Conservation (phyloP, 148 eudicot species). For the Agrostemma githago region DNA sequence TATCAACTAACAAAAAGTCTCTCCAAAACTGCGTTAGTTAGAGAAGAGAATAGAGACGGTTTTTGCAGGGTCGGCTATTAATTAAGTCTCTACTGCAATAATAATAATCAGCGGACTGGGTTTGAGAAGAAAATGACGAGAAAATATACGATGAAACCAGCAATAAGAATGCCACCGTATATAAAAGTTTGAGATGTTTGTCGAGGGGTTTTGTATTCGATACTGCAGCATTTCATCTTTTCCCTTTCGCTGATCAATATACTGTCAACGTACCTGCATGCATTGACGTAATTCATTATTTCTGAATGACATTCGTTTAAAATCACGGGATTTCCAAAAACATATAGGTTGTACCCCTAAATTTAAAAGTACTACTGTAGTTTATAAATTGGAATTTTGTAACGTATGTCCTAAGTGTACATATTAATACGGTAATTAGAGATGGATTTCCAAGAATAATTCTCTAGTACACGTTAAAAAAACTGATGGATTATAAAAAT, state of each 20-base stretch:
- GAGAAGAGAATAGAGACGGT: neutral
- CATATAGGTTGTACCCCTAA: too few relatives aligned
- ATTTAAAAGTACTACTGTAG: too few relatives aligned
- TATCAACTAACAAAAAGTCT: neutral
- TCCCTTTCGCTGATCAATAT: conserved; percentile 70
- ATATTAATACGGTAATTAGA: too few relatives aligned
- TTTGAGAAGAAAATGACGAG: conserved; percentile 83
- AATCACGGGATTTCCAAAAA: too few relatives aligned
- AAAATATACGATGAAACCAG: conserved; percentile 89
- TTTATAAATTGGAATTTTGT: too few relatives aligned
- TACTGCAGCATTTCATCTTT: conserved; percentile 85
- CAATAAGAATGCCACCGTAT: conserved; percentile 86
- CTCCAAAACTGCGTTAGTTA: conserved; percentile 17
- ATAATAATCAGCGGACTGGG: conserved; percentile 58
- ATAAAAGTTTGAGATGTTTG: conserved; percentile 79
- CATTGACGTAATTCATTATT: conserved; percentile 3
- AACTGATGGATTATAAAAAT: too few relatives aligned
- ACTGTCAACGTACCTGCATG: conserved; percentile 78
- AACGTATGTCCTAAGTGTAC: too few relatives aligned
- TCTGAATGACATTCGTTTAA: too few relatives aligned
- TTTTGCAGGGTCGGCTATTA: neutral
- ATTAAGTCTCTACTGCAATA: neutral
- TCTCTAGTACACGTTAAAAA: too few relatives aligned
- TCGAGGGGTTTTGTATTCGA: conserved; percentile 65
- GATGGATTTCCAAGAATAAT: too few relatives aligned